Base-by-base conservation (phyloP, 1,139 yeast genomes). In the Diutina mesorugosa region DNA sequence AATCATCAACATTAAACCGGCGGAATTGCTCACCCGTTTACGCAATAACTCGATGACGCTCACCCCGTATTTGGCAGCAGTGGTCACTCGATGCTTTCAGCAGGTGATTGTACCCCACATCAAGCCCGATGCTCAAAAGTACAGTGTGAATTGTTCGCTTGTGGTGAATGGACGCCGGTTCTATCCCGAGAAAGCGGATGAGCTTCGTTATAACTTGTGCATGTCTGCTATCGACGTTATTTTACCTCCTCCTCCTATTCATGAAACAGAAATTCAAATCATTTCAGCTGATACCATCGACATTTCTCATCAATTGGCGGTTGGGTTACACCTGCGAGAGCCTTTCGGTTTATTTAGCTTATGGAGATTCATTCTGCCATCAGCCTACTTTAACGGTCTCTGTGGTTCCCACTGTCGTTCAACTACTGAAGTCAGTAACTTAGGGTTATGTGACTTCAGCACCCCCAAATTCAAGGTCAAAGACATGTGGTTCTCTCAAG, bases 101-200 rank as follows among this genome's bases (percentile, higher is more conserved):
- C n/a, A 29, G 28, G 18, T n/a, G 28, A 18, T 50, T n/a, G 21
- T 47, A 12, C 51, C 51, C 8, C 47, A 45, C 47, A 35, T 35
- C 41, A 35, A 35, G 41, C 41, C 41, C 41, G 41, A 35, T 35
- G 41, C 41, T 10, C 41, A 9, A 4, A 46, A 10, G 7, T 47
- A 14, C 21, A 32, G 41, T 9, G 53, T 30, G 7, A 10, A 18
- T 2, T 30, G 45, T n/a, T 30, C 53, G 21, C 35, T 50, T n/a
- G 53, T 50, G 41, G 35, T 50, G 28, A 50, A 50, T 32, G 53
- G 53, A 14, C 53, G 53, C 8, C 53, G 53, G 29, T 50, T 16
- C 18, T 50, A 50, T 29, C 53, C 53, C 16, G 45, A 32, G 18
- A 28, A 29, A 7, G 41, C 53, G 26, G 45, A 30, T 12, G 35